Percentiles rank a stretch among this genome's conserved stretches.
Conservation (phyloP, 2,329 filamentous ascomycete genomes). For the Aquanectria penicillioides region DNA sequence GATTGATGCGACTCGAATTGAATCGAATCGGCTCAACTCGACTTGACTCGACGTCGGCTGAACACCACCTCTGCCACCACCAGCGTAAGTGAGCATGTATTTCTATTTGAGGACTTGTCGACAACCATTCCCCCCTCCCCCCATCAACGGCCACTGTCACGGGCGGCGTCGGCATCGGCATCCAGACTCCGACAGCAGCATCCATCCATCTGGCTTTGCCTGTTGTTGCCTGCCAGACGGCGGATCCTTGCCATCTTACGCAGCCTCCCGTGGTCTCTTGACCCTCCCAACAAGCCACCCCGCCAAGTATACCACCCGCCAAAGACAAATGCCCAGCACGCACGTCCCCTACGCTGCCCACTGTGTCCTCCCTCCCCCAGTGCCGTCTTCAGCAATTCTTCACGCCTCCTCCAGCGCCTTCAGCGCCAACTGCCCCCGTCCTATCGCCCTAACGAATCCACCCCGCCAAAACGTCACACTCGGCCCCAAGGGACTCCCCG, state of each 20-base stretch:
- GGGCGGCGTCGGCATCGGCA: conserved; percentile 14
- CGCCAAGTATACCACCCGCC: too few species aligned
- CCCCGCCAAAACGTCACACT: conserved; percentile 38
- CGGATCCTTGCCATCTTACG: conserved; percentile 13
- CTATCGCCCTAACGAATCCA: conserved; percentile 18
- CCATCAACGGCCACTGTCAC: too few species aligned
- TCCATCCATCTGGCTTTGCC: too few species aligned
- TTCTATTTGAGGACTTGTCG: not conserved
- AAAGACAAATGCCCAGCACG: too few species aligned
- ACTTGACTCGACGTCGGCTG: too few species aligned
- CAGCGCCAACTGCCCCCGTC: not conserved
- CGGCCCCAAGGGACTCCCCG: conserved; percentile 33
- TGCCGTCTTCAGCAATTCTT: not conserved
- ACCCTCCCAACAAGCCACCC: not conserved
- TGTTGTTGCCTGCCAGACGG: conserved; percentile 1
- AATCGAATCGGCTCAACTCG: too few species aligned
- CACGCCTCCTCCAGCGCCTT: conserved; percentile 6
- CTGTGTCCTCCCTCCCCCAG: not conserved
- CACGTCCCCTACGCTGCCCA: conserved; percentile 3
- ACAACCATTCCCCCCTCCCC: too few species aligned
- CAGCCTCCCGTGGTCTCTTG: conserved; percentile 10
- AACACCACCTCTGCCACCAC: too few species aligned
- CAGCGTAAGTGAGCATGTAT: too few species aligned
- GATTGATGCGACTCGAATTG: too few species aligned
- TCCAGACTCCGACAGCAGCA: conserved; percentile 1